phyloP scores from a whole-genome alignment of 2,329 filamentous ascomycete genomes.

The Biscogniauxia sp. region DNA sequence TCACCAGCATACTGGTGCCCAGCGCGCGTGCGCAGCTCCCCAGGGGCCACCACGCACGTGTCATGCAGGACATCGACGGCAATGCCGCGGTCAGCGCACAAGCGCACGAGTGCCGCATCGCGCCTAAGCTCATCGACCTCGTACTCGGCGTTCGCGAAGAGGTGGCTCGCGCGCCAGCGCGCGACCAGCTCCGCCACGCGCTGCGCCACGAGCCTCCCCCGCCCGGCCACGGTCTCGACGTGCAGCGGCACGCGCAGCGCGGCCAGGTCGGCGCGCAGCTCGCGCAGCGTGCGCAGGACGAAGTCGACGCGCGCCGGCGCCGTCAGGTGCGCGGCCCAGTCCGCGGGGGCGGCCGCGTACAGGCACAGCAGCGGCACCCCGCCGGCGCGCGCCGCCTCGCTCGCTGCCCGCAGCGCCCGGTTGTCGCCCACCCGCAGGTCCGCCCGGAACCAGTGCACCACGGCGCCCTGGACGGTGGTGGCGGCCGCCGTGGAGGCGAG shows the following conservation, averaged over 20 bases:
- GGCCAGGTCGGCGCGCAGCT: conserved; percentile 62
- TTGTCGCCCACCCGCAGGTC: conserved; percentile 77
- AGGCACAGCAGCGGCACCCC: conserved; percentile 71
- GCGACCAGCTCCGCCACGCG: conserved; percentile 65
- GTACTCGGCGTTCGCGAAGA: conserved; percentile 86
- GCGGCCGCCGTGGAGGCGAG: conserved; percentile 57
- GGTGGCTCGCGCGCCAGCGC: conserved; percentile 69
- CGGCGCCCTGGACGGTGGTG: conserved; percentile 55
- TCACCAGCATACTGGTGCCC: conserved; percentile 69
- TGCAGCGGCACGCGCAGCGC: conserved; percentile 75
- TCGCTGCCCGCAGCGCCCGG: conserved; percentile 65
- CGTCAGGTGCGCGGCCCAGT: conserved; percentile 77
- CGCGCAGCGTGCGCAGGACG: conserved; percentile 66
- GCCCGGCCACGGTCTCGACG: conserved; percentile 67
- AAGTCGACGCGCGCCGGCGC: conserved; percentile 77
- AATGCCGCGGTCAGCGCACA: conserved; percentile 61
- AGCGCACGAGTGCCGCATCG: conserved; percentile 64
- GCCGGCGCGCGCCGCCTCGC: conserved; percentile 62
- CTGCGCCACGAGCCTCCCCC: conserved; percentile 59
- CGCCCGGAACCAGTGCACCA: conserved; percentile 89
- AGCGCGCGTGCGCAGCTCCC: conserved; percentile 60
- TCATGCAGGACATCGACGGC: conserved; percentile 74
- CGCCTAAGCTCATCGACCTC: conserved; percentile 86
- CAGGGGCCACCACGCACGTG: conserved; percentile 78
- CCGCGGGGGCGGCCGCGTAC: conserved; percentile 79